phyloP scores from a whole-genome alignment of 2,329 filamentous ascomycete genomes.

The Pestalotiopsis sp. region DNA sequence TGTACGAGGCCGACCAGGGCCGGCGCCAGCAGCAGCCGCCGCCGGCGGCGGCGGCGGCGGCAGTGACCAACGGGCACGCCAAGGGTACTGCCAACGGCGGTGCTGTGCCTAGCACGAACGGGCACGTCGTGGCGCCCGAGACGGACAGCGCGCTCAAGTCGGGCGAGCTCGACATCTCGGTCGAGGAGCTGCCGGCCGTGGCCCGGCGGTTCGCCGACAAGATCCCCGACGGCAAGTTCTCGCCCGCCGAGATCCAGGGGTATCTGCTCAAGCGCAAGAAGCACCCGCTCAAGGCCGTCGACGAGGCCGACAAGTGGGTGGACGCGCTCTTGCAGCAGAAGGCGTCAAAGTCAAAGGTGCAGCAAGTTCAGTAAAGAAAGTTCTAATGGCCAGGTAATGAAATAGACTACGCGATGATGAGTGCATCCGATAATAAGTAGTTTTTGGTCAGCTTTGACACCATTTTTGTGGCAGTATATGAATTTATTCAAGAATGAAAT shows the following conservation, averaged over 20 bases:
- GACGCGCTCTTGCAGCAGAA: constrained; percentile 53
- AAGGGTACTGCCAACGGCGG: background rate
- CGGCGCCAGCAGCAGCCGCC: constrained; percentile 11
- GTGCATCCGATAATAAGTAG: no score
- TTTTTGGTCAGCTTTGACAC: no score
- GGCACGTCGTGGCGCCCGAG: constrained; percentile 17
- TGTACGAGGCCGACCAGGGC: constrained; percentile 55
- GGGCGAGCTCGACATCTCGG: constrained; percentile 34
- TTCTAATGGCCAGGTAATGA: background rate
- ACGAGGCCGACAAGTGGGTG: constrained; percentile 57
- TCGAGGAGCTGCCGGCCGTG: constrained; percentile 45
- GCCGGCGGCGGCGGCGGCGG: background rate
- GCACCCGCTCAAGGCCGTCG: constrained; percentile 55
- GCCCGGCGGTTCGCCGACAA: constrained; percentile 52
- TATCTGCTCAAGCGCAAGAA: constrained; percentile 66
- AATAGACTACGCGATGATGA: background rate
- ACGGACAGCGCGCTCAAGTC: constrained; percentile 18
- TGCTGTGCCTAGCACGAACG: constrained; percentile 2
- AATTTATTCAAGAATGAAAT: no score
- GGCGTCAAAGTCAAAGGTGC: constrained; percentile 48
- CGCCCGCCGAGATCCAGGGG: constrained; percentile 66
- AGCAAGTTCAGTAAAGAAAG: constrained; percentile 46
- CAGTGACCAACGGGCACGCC: background rate
- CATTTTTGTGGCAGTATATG: no score
- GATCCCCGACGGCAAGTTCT: constrained; percentile 41